Evolutionary conservation across 768 basidiomycete genomes (phyloP).

Genomic region (Boletus eberwhitei): DNA sequence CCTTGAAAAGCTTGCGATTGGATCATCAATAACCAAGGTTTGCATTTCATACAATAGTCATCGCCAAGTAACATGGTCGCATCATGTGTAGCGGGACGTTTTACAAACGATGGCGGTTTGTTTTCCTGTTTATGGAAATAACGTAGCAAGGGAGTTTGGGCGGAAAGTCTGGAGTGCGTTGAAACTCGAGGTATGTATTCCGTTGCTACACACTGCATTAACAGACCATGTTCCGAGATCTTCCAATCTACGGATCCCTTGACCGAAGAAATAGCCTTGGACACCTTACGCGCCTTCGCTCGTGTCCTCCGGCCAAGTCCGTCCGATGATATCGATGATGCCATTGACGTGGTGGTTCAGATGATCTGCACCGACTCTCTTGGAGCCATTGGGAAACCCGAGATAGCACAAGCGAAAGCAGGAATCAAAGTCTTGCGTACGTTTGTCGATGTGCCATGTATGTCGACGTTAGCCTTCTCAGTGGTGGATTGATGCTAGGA

Average conservation of each 20-base stretch:
- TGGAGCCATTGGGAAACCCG: conserved; percentile 78
- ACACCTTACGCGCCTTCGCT: conserved; percentile 69
- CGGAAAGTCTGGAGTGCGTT: conserved; percentile 86
- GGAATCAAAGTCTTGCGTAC: conserved; percentile 82
- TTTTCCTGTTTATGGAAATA: conserved; percentile 80
- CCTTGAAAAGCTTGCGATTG: conserved; percentile 85
- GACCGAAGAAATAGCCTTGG: conserved; percentile 73
- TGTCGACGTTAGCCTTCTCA: conserved; percentile 27
- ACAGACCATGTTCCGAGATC: conserved; percentile 49
- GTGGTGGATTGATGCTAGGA: neutral
- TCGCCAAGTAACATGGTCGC: neutral
- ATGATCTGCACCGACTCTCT: conserved; percentile 82
- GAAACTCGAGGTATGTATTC: conserved; percentile 71
- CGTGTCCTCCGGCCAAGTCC: conserved; percentile 59
- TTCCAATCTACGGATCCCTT: conserved; percentile 84
- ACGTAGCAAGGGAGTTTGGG: conserved; percentile 56
- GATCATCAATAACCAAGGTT: conserved; percentile 81
- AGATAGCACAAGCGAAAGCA: conserved; percentile 88
- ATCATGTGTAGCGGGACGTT: conserved; percentile 68
- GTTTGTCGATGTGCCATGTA: conserved; percentile 76
- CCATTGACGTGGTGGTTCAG: conserved; percentile 56
- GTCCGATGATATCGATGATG: conserved; percentile 35
- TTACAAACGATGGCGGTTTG: conserved; percentile 73
- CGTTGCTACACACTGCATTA: neutral
- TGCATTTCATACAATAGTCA: neutral